Conservation (phyloP, 2,329 filamentous ascomycete species). For the Zalaria obscura region DNA sequence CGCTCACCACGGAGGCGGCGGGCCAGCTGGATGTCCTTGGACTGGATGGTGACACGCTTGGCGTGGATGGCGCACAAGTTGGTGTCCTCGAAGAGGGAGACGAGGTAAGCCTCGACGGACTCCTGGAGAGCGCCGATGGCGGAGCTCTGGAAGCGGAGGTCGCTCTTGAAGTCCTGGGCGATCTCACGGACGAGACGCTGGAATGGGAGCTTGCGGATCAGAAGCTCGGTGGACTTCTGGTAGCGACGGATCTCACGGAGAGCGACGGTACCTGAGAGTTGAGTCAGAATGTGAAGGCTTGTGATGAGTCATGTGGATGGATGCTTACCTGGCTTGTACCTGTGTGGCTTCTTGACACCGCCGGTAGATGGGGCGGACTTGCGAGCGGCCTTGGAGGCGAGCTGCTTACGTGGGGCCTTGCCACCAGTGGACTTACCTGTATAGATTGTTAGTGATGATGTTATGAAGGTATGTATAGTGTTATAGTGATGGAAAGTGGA, state of each 20-base stretch:
- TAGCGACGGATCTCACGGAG: constrained; percentile 84
- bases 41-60: constrained; percentile 75
- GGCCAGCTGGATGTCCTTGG: constrained; percentile 73
- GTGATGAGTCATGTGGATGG: constrained; percentile 5
- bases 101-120: constrained; percentile 88
- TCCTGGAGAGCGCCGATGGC: constrained; percentile 89
- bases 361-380: constrained; percentile 96
- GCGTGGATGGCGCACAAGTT: constrained; percentile 96
- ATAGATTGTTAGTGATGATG: constrained; percentile 17
- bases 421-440: constrained; percentile 61
- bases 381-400: constrained; percentile 96
- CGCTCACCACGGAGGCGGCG: constrained; percentile 41
- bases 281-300: constrained; percentile 11
- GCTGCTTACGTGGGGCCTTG: constrained; percentile 79
- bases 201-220: constrained; percentile 71
- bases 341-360: constrained; percentile 43
- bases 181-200: constrained; percentile 68
- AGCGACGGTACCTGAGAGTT: constrained; percentile 57
- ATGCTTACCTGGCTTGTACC: constrained; percentile 35
- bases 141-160: constrained; percentile 90
- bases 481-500: neutral
- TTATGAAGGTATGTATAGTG: constrained; percentile 6
- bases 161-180: constrained; percentile 47
- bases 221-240: constrained; percentile 76
- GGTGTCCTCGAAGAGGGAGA: constrained; percentile 91